These are phyloP conservation scores for Blastobotrys raffinosifermentans DNA, from an alignment of 1,139 yeast species.

Conservation along the genomic window DNA sequence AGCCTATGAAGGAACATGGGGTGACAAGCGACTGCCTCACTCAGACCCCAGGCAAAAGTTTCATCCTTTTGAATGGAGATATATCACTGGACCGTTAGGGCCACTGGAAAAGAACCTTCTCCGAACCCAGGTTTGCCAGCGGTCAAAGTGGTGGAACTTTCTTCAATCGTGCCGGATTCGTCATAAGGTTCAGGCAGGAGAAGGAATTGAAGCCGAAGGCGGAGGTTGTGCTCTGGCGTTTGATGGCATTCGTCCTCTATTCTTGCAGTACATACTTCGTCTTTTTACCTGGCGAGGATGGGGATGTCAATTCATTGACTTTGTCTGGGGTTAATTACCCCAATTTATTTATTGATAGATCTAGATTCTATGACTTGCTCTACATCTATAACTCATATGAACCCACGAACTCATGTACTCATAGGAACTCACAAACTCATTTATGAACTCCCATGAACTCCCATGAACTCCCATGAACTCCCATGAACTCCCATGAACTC, in stretches of 20 bases:
- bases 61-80: slow-evolving; percentile 85
- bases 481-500: too few species aligned
- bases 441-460: too few species aligned
- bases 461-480: too few species aligned
- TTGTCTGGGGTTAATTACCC: slow-evolving; percentile 29
- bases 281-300: slow-evolving; percentile 32
- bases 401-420: background rate
- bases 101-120: slow-evolving; percentile 73
- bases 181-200: slow-evolving; percentile 68
- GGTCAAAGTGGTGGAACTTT: slow-evolving; percentile 78
- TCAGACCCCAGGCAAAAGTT: slow-evolving; percentile 74
- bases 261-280: slow-evolving; percentile 27
- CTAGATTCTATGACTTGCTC: background rate
- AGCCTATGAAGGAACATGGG: slow-evolving; percentile 81
- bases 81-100: slow-evolving; percentile 89
- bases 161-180: slow-evolving; percentile 74
- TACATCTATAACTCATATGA: background rate
- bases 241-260: slow-evolving; percentile 27
- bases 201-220: slow-evolving; percentile 84
- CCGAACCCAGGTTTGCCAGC: slow-evolving; percentile 69
- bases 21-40: slow-evolving; percentile 63
- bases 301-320: slow-evolving; percentile 30
- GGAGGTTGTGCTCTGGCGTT: slow-evolving; percentile 30
- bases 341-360: background rate
- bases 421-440: background rate